A percentile compares a stretch with the other conserved stretches of the same genome.
phyloP scores from a whole-genome alignment of 306 rosid species.

The Rubus idaeus region DNA sequence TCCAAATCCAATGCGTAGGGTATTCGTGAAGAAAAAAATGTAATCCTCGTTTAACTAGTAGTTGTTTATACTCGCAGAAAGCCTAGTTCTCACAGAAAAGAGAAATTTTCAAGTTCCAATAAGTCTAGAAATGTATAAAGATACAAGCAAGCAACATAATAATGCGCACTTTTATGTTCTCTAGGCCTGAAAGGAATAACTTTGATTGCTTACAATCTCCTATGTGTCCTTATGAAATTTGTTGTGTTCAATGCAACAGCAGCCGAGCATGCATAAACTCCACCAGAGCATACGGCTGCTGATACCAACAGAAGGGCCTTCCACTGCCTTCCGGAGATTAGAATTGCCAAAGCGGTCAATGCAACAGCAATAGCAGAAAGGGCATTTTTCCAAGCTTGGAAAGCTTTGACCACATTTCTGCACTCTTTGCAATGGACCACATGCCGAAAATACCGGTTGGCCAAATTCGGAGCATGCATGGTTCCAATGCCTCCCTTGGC shows the following conservation, averaged over 20 bases:
- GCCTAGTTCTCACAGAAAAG: neutral
- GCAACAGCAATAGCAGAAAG: conserved; percentile 56
- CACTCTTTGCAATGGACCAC: conserved; percentile 82
- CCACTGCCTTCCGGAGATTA: conserved; percentile 77
- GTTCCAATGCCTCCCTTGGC: conserved; percentile 88
- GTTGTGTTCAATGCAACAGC: conserved; percentile 75
- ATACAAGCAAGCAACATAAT: neutral
- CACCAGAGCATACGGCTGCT: conserved; percentile 57
- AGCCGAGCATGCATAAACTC: conserved; percentile 68
- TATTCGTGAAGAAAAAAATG: neutral
- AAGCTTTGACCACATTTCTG: conserved; percentile 67
- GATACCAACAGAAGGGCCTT: conserved; percentile 54
- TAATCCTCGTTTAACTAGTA: neutral
- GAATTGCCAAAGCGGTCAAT: conserved; percentile 55
- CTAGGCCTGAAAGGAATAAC: too few relatives aligned
- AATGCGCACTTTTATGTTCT: too few relatives aligned
- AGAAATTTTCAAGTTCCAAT: neutral
- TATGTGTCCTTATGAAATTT: conserved; percentile 81
- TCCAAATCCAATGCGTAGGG: neutral
- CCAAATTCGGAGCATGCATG: conserved; percentile 75
- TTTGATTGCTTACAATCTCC: conserved; percentile 59
- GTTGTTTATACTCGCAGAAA: neutral
- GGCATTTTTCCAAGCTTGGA: conserved; percentile 66
- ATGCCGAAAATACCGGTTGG: conserved; percentile 84
- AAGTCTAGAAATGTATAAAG: neutral